A percentile compares a stretch with the other conserved stretches of the same genome.
Evolutionary conservation across 164 flowering plant genomes (phyloP).

Genomic region (Magnolia officinalis): DNA sequence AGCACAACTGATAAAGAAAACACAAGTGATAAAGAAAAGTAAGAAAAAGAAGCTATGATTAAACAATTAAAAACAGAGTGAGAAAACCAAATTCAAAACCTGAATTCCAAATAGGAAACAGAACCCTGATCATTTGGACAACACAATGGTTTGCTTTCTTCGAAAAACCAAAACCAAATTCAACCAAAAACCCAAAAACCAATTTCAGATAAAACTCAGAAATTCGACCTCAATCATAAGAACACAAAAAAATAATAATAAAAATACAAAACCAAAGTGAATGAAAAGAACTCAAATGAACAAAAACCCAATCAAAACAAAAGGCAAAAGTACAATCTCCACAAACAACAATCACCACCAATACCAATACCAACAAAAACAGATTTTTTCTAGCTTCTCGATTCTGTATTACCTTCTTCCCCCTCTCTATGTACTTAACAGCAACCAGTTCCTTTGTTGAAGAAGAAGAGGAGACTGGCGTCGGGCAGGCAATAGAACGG

Average conservation of each 20-base stretch:
- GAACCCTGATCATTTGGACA: background rate
- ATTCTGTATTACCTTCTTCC: conserved; percentile 24
- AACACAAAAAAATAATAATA: background rate
- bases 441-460: conserved; percentile 50
- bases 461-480: too few species aligned
- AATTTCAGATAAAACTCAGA: conserved; percentile 1
- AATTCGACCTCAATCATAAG: background rate
- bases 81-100: background rate
- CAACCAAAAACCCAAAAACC: background rate
- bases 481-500: too few species aligned
- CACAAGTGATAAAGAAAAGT: too few species aligned
- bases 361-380: background rate
- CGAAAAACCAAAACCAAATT: background rate
- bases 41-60: background rate
- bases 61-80: background rate
- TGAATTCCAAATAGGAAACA: background rate
- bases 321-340: background rate
- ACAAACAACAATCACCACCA: background rate
- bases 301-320: background rate
- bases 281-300: background rate
- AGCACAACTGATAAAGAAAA: background rate
- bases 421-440: conserved; percentile 53
- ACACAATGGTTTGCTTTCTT: background rate
- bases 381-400: background rate
- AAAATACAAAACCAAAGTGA: background rate